Evolutionary conservation across 2,329 filamentous ascomycete genomes (phyloP), one percentile per base, ranked within the genome.

Genomic region (Trichoderma afroharzianum): DNA sequence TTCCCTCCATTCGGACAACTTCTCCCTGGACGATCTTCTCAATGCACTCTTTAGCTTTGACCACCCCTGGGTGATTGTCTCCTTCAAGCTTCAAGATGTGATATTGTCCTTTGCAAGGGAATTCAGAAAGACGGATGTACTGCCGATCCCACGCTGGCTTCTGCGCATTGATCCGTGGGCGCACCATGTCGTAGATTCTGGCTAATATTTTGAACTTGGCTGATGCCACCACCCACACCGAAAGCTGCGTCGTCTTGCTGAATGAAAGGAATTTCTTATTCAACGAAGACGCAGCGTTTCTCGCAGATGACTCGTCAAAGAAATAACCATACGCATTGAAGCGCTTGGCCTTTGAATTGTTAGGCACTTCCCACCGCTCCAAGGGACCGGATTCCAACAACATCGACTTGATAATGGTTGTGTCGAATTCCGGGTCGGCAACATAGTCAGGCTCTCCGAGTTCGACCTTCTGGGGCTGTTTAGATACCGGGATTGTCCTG

Each of bases 321-420:
- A 85, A 87, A 2, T 76, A 75, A 1, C 81, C 83, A 15, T 76
- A 78, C 0, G 80, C 83, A 72, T 83, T 83, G 21, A 81, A 71
- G 3, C 82, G 77, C 69, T 81, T 83, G 3, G 78, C 78, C 0
- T 73, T 67, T 4, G 72, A 58, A 7, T 75, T 73, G 1, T 67
- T 68, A 1, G 72, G 75, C 5, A 77, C 72, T 26, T 79, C 77
- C 79, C 80, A 82, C 64, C 74, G 77, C 72, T 82, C 80, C 3
- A 85, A 64, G 0, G 77, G 75, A 0, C 82, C 82, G 9, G 79
- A 70, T 1, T 75, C 67, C 1, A 75, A 72, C 12, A 84, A 73
- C 62, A 80, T 74, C 0, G 79, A 79, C 43, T 77, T 73, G 14
- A 83, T 71, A 4, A 74, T 26, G 1, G 73, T 71, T 1, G 74